A percentile compares a stretch with the other conserved stretches of the same genome.
These are phyloP conservation scores for Fusarium sp. DNA, from an alignment of 2,329 filamentous ascomycete genomes.

Conservation along the genomic window DNA sequence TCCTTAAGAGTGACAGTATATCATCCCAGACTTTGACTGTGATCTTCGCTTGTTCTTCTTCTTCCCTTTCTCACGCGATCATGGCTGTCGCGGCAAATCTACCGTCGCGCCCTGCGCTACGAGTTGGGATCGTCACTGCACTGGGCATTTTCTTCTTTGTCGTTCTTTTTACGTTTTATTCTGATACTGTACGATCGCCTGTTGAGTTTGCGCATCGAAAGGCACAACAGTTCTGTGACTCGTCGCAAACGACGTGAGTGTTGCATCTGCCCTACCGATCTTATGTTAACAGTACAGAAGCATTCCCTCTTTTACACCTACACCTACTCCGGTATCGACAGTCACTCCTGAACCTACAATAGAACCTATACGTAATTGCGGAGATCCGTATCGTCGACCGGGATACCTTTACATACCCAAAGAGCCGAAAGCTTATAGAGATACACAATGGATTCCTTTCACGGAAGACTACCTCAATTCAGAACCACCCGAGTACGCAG, in stretches of 20 bases:
- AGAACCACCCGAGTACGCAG: slow-evolving; percentile 55
- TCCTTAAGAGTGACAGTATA: background rate
- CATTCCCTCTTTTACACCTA: slow-evolving; percentile 5
- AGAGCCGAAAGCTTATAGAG: slow-evolving; percentile 69
- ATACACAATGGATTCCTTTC: slow-evolving; percentile 47
- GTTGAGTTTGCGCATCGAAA: slow-evolving; percentile 24
- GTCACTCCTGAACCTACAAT: background rate
- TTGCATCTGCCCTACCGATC: accelerated
- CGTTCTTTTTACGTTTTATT: slow-evolving; percentile 24
- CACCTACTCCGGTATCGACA: background rate
- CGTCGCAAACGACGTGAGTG: background rate
- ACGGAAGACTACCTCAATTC: slow-evolving; percentile 67
- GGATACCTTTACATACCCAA: slow-evolving; percentile 61
- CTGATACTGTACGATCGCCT: slow-evolving; percentile 10
- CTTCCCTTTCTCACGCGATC: background rate
- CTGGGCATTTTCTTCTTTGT: slow-evolving; percentile 13
- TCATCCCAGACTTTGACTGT: background rate
- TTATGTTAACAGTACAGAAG: background rate
- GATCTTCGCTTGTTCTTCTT: background rate
- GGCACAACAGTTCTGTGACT: slow-evolving; percentile 20
- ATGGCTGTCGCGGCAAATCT: slow-evolving; percentile 22
- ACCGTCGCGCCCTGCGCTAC: slow-evolving; percentile 20
- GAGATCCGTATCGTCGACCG: slow-evolving; percentile 56
- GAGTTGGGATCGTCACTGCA: slow-evolving; percentile 7
- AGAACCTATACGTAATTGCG: slow-evolving; percentile 13